These are phyloP conservation scores for Wickerhamiella australiensis DNA, from an alignment of 805 yeast genomes.

Conservation along the genomic window DNA sequence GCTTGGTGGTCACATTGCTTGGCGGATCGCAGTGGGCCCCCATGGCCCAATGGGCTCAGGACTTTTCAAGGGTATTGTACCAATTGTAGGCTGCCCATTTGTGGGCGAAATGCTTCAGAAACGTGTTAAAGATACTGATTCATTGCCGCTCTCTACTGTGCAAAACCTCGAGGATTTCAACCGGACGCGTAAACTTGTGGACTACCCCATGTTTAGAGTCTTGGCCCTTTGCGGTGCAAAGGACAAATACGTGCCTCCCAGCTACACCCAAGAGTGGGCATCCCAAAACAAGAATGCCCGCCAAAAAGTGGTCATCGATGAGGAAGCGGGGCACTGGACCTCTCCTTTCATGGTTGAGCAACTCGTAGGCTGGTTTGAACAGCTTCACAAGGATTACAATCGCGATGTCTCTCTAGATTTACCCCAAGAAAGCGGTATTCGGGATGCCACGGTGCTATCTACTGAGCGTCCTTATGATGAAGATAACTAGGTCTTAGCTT, in stretches of 20 bases:
- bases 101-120: constrained; percentile 35
- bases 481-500: constrained; percentile 8
- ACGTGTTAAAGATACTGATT: constrained; percentile 22
- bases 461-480: constrained; percentile 9
- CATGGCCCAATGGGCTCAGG: constrained; percentile 29
- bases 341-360: constrained; percentile 25
- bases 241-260: constrained; percentile 30
- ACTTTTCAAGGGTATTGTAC: constrained; percentile 29
- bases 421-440: not conserved
- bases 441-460: constrained; percentile 1
- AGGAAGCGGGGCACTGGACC: constrained; percentile 26
- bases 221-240: constrained; percentile 28
- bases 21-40: constrained; percentile 35
- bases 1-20: constrained; percentile 47
- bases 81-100: constrained; percentile 41
- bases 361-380: constrained; percentile 22
- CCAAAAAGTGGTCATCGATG: constrained; percentile 23
- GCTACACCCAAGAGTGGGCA: constrained; percentile 27
- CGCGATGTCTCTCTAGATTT: not conserved
- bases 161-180: constrained; percentile 12
- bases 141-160: constrained; percentile 3
- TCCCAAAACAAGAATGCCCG: constrained; percentile 15
- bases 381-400: not conserved
- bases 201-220: constrained; percentile 17
- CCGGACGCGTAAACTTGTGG: not conserved